These are phyloP conservation scores for Cercospora beticola DNA, from an alignment of 2,329 filamentous ascomycete genomes.

Conservation along the genomic window DNA sequence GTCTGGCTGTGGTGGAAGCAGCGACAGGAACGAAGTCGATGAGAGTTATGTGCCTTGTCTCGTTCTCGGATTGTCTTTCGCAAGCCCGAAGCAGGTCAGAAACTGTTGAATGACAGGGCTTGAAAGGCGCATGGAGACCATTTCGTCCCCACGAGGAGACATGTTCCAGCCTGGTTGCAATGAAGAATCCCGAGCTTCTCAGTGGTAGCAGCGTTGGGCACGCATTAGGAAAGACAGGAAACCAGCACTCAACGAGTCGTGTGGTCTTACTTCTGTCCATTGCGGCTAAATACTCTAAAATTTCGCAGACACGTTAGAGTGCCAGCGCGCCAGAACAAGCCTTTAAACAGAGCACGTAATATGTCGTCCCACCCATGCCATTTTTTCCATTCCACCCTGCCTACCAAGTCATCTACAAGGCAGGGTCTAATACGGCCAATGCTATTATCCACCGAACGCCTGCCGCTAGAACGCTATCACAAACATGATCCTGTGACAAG, in stretches of 20 bases:
- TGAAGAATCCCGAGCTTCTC: background rate
- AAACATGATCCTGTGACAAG: background rate
- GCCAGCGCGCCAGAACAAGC: background rate
- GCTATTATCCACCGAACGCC: background rate
- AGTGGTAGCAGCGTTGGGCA: background rate
- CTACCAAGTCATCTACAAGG: background rate
- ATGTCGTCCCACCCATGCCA: background rate
- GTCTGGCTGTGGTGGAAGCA: background rate
- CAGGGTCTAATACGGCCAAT: background rate
- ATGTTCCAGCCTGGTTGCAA: no score
- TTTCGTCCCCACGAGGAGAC: no score
- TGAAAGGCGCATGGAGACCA: background rate
- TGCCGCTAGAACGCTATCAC: constrained; percentile 6
- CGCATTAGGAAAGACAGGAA: background rate
- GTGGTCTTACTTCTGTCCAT: background rate
- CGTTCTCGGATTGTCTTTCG: background rate
- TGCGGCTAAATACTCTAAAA: background rate
- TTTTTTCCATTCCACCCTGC: background rate
- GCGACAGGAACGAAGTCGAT: background rate
- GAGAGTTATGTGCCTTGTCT: background rate
- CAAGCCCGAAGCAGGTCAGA: background rate
- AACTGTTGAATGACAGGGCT: background rate
- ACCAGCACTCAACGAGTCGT: background rate
- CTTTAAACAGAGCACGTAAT: background rate
- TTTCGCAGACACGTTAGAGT: background rate